Evolutionary conservation across 441 rosid species (phyloP).

Genomic region (Gossypium aridum): DNA sequence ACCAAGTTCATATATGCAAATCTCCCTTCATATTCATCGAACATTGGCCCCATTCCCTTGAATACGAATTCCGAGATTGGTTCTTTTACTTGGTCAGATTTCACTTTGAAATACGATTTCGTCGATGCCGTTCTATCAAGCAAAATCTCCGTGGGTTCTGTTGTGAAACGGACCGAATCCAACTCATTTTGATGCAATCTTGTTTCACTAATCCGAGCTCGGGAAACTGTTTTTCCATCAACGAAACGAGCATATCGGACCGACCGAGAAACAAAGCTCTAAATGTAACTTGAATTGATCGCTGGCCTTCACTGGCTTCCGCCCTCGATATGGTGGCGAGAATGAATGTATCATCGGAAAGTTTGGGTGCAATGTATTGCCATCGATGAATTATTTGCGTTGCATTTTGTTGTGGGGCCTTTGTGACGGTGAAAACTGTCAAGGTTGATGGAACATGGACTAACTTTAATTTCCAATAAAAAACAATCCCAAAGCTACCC

Average conservation of each 20-base stretch:
- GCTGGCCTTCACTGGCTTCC: not conserved
- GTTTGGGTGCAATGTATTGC: not conserved
- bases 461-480: slow-evolving; percentile 1
- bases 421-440: not conserved
- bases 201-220: not conserved
- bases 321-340: not conserved
- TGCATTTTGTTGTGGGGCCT: slow-evolving; percentile 9
- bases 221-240: not conserved
- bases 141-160: not conserved
- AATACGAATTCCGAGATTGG: not conserved
- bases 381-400: not conserved
- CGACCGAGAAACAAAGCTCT: not conserved
- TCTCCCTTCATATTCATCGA: not conserved
- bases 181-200: not conserved
- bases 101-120: not conserved
- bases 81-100: not conserved
- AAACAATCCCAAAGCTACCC: not conserved
- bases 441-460: not conserved
- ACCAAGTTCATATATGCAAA: not conserved
- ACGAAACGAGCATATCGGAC: not conserved
- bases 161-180: not conserved
- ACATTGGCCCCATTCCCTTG: not conserved
- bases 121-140: not conserved
- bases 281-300: not conserved
- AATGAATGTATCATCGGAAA: slow-evolving; percentile 1